Evolutionary conservation across 345 rosid species (phyloP), one percentile per base, ranked within the genome.

Genomic region (Eucalyptus polyanthemos): DNA sequence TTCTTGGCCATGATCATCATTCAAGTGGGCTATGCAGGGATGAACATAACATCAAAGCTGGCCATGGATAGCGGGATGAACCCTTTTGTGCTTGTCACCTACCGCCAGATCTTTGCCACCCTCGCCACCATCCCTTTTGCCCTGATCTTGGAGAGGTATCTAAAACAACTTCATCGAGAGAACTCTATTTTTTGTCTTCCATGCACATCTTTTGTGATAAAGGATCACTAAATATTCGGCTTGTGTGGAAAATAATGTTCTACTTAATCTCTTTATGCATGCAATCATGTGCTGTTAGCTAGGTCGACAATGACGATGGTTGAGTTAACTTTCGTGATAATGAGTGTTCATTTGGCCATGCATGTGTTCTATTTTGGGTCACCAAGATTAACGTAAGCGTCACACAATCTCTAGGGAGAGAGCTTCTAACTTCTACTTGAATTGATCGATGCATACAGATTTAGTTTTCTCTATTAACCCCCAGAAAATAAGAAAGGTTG

Each of bases 11-110:
- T 96, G 97, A 96, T 95, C 34, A 45, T 93, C 29, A 94, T 96
- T 40, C 98, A 97, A 89, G 13, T 94, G 21, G 98, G 97, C 34
- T 97, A 88, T 45, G 99, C 99, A 19, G 98, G 97, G 24, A 95
- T 97, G 99, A 97, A 94, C 90, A 93, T 97, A 42, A 95, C 93
- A 8, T 96, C 99, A 37, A 97, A 97, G 92, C 91, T 97, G 88
- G 99, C 99, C 83, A 91, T 97, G 97, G 97, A 97, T 62, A 58
- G 95, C 19, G 99, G 99, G 87, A 95, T 97, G 97, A 95, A 94
- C 80, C 98, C 99, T 86, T 95, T 97, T 87, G 91, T 97, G 51
- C 96, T 97, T 67, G 99, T 96, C 80, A 93, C 96, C 9, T 97
- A 97, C 50, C 92, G 99, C 10, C 99, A 96, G 91, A 93, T 97